phyloP scores from a whole-genome alignment of 2,329 filamentous ascomycete species.

The Teratosphaeria pseudoeucalypti region DNA sequence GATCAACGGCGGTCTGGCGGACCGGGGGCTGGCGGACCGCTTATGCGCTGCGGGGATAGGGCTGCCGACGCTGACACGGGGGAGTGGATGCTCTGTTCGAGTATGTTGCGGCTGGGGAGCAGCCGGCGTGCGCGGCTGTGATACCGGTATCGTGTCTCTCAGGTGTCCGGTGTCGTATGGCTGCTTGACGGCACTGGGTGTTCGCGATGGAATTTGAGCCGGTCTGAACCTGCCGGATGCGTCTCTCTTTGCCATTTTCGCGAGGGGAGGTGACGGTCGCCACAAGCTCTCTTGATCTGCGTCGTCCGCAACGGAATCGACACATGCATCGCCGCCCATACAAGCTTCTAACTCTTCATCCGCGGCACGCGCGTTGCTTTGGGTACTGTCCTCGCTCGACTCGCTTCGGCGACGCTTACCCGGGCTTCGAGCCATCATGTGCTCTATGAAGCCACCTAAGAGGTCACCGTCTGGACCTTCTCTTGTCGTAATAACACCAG shows the following conservation, averaged over 20 bases:
- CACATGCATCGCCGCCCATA: neutral
- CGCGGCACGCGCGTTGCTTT: neutral
- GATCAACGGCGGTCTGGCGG: neutral
- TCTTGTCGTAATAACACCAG: neutral
- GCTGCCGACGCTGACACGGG: neutral
- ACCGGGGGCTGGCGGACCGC: too few relatives aligned
- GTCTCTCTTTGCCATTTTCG: neutral
- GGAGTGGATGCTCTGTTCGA: neutral
- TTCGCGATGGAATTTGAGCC: neutral
- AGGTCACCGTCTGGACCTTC: neutral
- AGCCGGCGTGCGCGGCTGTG: neutral
- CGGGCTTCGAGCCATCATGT: neutral
- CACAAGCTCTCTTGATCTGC: neutral
- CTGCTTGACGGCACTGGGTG: neutral
- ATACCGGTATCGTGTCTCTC: neutral
- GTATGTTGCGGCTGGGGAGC: neutral
- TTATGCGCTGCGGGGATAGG: neutral
- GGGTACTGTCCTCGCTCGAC: neutral
- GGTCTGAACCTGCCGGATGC: neutral
- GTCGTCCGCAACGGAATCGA: neutral
- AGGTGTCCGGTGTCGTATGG: neutral
- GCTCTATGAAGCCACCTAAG: neutral
- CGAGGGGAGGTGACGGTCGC: neutral
- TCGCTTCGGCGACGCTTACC: neutral
- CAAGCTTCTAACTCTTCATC: neutral